Evolutionary conservation across 2,329 filamentous ascomycete genomes (phyloP), one percentile per base, ranked within the genome.

Genomic region (Aspergillus piperis): DNA sequence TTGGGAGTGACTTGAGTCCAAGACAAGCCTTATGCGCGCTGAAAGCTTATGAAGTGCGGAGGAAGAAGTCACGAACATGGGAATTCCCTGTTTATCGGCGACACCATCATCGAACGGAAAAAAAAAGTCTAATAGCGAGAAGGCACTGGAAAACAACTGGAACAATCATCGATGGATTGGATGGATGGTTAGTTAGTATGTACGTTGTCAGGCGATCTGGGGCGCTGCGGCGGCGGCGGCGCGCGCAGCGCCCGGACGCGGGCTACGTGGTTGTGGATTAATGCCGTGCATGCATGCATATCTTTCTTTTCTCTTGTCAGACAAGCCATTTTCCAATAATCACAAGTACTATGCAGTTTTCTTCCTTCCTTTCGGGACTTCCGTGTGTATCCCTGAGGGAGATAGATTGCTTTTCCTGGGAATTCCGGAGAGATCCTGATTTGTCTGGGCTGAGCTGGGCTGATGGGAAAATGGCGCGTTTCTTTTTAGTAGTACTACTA

Each of bases 281-380:
- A 55, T 55, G 53, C 56, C 58, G 59, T 57, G 59, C 54, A 60
- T 64, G 59, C 59, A 55, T 54, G 54, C 55, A 58, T 53, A 44
- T 50, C 47, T 50, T 50, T 36, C 32, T 36, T 13, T 5, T 36
- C 11, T 36, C 32, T 36, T 50, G 47, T 50, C 47, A 32, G 15
- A 25, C 44, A 23, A n/a, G 19, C 21, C 23, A 25, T 27, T 27
- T 27, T 17, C 23, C 23, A 32, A 32, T 8, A 49, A n/a, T 10
- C 27, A 10, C 3, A 49, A 30, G 47, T 50, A 50, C 47, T 3
- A 50, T 50, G 47, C 47, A 17, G 32, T 15, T 13, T 13, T 32
- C 1, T 27, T 8, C 7, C 6, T 27, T 27, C 25, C 25, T 23
- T 44, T 50, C 47, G 47, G 47, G 23, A 30, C 47, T 50, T 50